A percentile compares a stretch with the other conserved stretches of the same genome.
Evolutionary conservation across 345 rosid species (phyloP).

Genomic region (Odontarrhena argentea): DNA sequence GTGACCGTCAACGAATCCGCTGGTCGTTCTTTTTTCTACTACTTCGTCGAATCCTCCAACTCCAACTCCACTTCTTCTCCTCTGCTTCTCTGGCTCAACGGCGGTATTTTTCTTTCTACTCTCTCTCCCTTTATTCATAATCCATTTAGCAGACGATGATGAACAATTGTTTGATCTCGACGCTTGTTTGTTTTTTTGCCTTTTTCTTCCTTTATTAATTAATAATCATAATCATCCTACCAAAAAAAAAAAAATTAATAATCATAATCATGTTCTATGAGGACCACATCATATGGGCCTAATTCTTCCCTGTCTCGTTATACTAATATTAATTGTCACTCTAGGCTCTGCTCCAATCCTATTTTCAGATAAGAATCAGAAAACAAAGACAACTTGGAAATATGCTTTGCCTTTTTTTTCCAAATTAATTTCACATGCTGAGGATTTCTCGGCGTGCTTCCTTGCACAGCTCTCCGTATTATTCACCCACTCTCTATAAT

Average conservation of each 20-base stretch:
- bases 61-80: slow-evolving; percentile 51
- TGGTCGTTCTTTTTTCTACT: slow-evolving; percentile 67
- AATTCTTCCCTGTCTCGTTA: neutral
- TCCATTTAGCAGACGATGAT: too few species aligned
- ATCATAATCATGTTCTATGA: neutral
- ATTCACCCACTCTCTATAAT: slow-evolving; percentile 18
- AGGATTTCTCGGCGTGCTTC: slow-evolving; percentile 35
- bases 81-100: slow-evolving; percentile 93
- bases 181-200: neutral
- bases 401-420: slow-evolving; percentile 22
- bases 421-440: slow-evolving; percentile 33
- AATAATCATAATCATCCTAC: neutral
- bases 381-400: slow-evolving; percentile 1
- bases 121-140: too few species aligned
- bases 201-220: neutral
- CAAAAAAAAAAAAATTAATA: too few species aligned
- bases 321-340: slow-evolving; percentile 7
- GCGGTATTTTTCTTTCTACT: slow-evolving; percentile 50
- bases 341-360: neutral
- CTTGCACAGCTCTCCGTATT: slow-evolving; percentile 32
- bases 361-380: neutral
- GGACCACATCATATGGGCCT: slow-evolving; percentile 24
- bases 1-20: slow-evolving; percentile 60
- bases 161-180: too few species aligned
- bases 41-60: slow-evolving; percentile 60